Base-by-base conservation (phyloP, 371 early-diverging fungal species). In the Apophysomyces trapeziformis region DNA sequence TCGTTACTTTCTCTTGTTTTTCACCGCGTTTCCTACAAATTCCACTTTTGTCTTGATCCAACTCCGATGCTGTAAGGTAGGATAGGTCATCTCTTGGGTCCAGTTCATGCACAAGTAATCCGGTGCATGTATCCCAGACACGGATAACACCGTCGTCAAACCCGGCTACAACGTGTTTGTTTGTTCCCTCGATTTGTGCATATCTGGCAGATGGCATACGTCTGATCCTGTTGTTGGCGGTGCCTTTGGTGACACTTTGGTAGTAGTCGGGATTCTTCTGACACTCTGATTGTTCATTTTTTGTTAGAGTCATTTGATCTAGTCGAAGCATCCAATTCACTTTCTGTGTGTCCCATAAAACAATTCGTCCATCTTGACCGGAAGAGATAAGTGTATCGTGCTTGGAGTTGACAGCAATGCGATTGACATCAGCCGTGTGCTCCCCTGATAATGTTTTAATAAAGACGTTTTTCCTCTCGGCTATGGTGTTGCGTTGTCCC, bases 331-430 rank as follows among this genome's bases (percentile, higher is more conserved):
- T 57, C 78, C 78, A 77, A 1, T 65, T 62, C 9, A 72, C 68
- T 16, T 70, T 65, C 9, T 47, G 32, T 7, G 59, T 59, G 11
- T 74, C 69, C 78, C 78, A 77, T 5, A 77, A 59, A 9, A 77
- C 63, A 21, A 77, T 41, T 7, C 73, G 65, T 13, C 78, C 78
- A 47, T 77, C 78, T 18, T 72, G 75, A 16, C 75, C 75, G 39
- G 68, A 67, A 6, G 78, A 74, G 0, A 77, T 68, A 9, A 77
- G 21, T 3, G 68, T 72, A 6, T 58, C 58, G 7, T 70, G 67
- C 16, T 70, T 66, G 1, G 70, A 61, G 59, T 70, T 77, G 9
- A 62, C 58, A 26, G 70, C 67, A 35, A 77, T 36, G 8, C 67
- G 59, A 21, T 74, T 72, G 35, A 77, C 72, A 41, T 77, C 78